Evolutionary conservation across 192 early-diverging fungal genomes (phyloP).

Genomic region (Lobosporangium transversale): DNA sequence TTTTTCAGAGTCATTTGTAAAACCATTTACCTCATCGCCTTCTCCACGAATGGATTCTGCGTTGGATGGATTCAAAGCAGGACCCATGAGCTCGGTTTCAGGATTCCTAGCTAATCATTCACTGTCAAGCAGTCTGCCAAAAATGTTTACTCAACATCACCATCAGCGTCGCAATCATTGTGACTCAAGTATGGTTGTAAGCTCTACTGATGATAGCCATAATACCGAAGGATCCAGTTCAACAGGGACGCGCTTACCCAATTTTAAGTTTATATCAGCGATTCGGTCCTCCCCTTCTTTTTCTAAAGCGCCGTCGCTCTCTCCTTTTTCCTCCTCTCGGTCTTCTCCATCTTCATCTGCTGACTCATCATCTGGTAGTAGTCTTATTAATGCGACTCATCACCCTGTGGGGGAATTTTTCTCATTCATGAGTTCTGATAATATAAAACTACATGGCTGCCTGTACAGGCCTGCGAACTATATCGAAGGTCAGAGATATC

Average conservation of each 20-base stretch:
- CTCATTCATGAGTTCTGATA: conserved; percentile 61
- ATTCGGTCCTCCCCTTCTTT: background rate
- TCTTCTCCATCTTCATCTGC: conserved; percentile 4
- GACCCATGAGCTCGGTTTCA: conserved; percentile 47
- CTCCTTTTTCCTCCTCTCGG: background rate
- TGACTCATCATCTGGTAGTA: background rate
- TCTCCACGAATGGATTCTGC: conserved; percentile 16
- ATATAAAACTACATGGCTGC: conserved; percentile 64
- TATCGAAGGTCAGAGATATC: conserved; percentile 60
- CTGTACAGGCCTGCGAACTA: conserved; percentile 65
- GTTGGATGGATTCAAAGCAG: conserved; percentile 15
- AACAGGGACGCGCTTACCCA: conserved; percentile 2
- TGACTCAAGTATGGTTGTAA: conserved; percentile 28
- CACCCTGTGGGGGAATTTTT: conserved; percentile 63
- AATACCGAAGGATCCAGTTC: no score
- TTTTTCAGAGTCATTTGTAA: conserved; percentile 30
- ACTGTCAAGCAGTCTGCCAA: conserved; percentile 16
- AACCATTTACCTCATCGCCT: background rate
- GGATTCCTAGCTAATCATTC: conserved; percentile 41
- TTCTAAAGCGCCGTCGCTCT: background rate
- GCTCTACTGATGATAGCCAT: background rate
- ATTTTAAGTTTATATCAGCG: conserved; percentile 12
- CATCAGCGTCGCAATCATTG: background rate
- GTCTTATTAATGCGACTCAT: conserved; percentile 17
- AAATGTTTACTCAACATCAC: conserved; percentile 3